Evolutionary conservation across 805 yeast genomes (phyloP), one percentile per base, ranked within the genome.

Genomic region (Wickerhamiella kurtzmanii): DNA sequence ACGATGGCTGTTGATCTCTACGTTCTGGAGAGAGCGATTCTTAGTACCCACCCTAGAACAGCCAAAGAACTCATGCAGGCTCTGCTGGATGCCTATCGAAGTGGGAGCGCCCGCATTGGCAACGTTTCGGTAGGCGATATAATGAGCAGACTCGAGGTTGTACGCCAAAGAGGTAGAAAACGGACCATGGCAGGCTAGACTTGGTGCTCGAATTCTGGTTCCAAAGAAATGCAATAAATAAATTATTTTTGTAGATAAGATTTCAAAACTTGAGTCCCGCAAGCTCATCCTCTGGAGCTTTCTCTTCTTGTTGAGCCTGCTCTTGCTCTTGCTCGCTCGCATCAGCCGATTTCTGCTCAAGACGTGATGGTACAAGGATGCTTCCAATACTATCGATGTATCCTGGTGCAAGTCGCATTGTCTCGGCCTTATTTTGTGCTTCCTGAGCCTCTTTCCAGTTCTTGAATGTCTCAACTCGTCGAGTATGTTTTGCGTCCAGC

Each of bases 1-100:
- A 97, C 89, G 58, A 87, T 85, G 63, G 97, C 97, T 2, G 98
- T 92, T n/a, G 98, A 92, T 62, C 63, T 92, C 49, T 92, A 92
- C 57, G 97, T 92, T 9, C 65, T 92, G 50, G 98, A 92, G 63
- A 70, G 97, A 56, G 97, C 98, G 0, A 73, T 92, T 17, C 66
- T 77, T 25, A 84, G 95, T 54, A 92, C 98, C 1, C 98, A 92
- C 63, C 89, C 97, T 0, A 70, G 72, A 4, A 75, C 74, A 57
- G 71, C 95, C 1, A 72, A 70, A 1, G 56, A 61, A 39, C 87
- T 87, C 60, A 79, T 76, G 55, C 80, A 89, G 87, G 57, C 87
- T 4, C 64, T 88, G 50, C 72, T 52, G 54, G 46, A 47, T 5
- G 41, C 43, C 16, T 53, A 77, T 47, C 96, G 95, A 0, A 86